A percentile compares a stretch with the other conserved stretches of the same genome.
Evolutionary conservation across 1,139 yeast species (phyloP).

Genomic region (Kodamaea derodonti): DNA sequence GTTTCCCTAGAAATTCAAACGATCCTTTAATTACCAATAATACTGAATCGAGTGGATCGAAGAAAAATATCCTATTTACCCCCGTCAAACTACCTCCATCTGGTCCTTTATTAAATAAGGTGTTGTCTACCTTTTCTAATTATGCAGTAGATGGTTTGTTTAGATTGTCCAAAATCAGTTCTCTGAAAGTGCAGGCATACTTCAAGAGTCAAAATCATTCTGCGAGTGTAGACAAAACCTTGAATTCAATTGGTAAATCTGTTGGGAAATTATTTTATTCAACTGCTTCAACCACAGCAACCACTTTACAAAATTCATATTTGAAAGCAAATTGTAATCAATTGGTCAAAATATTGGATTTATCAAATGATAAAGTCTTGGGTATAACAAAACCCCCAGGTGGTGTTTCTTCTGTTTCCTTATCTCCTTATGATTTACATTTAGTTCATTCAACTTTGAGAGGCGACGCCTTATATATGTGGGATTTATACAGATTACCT

Average conservation of each 20-base stretch:
- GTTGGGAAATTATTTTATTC: constrained; percentile 28
- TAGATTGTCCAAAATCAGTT: constrained; percentile 46
- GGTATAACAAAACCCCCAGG: constrained; percentile 56
- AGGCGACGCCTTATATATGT: constrained; percentile 61
- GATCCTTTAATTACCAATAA: constrained; percentile 13
- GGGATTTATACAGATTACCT: constrained; percentile 60
- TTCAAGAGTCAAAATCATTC: constrained; percentile 17
- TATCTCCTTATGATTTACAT: constrained; percentile 61
- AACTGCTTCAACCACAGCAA: constrained; percentile 33
- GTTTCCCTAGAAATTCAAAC: constrained; percentile 1
- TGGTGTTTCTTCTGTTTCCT: constrained; percentile 57
- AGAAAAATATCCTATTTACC: constrained; percentile 22
- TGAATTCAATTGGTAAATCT: constrained; percentile 31
- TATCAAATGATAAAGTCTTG: constrained; percentile 39
- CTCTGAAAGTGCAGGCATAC: constrained; percentile 39
- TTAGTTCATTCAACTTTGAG: constrained; percentile 54
- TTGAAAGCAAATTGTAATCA: constrained; percentile 30
- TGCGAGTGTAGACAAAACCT: constrained; percentile 13
- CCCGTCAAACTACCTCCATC: constrained; percentile 46
- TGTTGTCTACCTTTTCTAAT: constrained; percentile 46
- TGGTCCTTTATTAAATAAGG: constrained; percentile 42
- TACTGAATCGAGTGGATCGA: neutral
- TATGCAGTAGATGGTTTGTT: constrained; percentile 54
- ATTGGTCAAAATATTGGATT: constrained; percentile 42
- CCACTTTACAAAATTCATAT: constrained; percentile 26